A percentile compares a stretch with the other conserved stretches of the same genome.
Evolutionary conservation across 768 basidiomycete genomes (phyloP).

Genomic region (Zangia roseola): DNA sequence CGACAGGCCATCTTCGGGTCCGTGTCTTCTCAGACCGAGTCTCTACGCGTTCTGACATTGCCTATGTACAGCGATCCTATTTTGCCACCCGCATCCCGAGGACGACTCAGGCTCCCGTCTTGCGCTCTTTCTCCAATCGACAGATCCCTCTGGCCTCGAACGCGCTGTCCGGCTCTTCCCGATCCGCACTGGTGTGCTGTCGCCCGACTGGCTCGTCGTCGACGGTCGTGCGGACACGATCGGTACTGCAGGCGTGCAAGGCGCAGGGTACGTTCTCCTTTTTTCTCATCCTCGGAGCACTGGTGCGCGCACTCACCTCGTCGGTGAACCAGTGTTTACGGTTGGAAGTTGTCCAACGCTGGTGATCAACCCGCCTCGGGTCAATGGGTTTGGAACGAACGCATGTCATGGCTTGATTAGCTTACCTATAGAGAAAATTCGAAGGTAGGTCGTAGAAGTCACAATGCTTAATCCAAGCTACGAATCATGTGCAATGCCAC

Average conservation of each 20-base stretch:
- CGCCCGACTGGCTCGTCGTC: constrained; percentile 77
- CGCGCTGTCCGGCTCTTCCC: constrained; percentile 73
- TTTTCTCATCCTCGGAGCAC: no score
- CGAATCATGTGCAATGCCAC: no score
- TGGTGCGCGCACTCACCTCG: background rate
- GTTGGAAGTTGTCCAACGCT: constrained; percentile 8
- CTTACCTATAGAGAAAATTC: no score
- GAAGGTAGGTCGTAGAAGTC: no score
- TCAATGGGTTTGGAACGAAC: constrained; percentile 46
- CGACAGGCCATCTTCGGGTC: constrained; percentile 22
- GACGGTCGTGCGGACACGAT: constrained; percentile 48
- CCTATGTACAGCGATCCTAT: constrained; percentile 45
- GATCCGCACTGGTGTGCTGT: constrained; percentile 73
- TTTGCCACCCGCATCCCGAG: constrained; percentile 47
- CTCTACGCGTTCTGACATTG: background rate
- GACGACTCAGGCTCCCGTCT: constrained; percentile 24
- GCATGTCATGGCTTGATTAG: constrained; percentile 51
- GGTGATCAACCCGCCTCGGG: constrained; percentile 25
- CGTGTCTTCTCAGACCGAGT: background rate
- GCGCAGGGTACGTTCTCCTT: constrained; percentile 61
- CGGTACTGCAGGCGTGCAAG: constrained; percentile 73
- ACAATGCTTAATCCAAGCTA: no score
- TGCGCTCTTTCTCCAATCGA: constrained; percentile 59
- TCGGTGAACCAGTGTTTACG: constrained; percentile 16
- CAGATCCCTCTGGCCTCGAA: constrained; percentile 60